Evolutionary conservation across 495 filamentous ascomycete genomes (phyloP).

Genomic region (Penicillium samsonianum): DNA sequence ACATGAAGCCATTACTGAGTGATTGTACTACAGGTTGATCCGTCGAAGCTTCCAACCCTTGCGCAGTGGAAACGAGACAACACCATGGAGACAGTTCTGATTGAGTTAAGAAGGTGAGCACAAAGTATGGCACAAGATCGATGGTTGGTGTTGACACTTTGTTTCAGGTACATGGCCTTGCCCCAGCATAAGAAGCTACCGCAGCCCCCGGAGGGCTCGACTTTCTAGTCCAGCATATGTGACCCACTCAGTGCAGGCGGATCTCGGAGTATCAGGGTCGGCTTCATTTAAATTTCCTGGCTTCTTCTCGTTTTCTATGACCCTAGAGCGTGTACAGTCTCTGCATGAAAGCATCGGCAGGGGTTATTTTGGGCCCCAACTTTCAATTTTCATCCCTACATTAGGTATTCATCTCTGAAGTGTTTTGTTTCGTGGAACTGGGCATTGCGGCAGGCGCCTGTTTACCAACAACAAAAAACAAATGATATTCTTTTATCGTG

Average conservation of each 20-base stretch:
- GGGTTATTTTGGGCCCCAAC: conserved; percentile 29
- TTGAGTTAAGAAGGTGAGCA: conserved; percentile 76
- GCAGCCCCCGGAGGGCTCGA: conserved; percentile 87
- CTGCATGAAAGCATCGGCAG: conserved; percentile 43
- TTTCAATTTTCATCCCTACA: conserved; percentile 19
- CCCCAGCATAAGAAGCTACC: conserved; percentile 91
- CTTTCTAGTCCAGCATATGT: conserved; percentile 49
- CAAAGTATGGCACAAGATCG: neutral
- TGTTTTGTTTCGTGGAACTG: conserved; percentile 2
- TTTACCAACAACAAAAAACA: conserved; percentile 1
- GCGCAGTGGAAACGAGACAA: conserved; percentile 84
- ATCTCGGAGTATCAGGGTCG: conserved; percentile 39
- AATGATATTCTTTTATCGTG: neutral
- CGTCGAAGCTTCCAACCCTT: conserved; percentile 76
- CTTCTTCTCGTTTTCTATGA: conserved; percentile 25
- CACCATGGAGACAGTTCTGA: conserved; percentile 91
- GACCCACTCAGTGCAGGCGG: conserved; percentile 20
- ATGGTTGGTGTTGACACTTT: conserved; percentile 11
- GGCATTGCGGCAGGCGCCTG: conserved; percentile 13
- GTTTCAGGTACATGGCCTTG: conserved; percentile 88
- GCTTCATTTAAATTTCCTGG: conserved; percentile 31
- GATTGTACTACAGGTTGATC: conserved; percentile 66
- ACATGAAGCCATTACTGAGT: conserved; percentile 1
- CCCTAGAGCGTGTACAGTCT: conserved; percentile 46
- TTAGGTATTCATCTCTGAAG: conserved; percentile 5